Conservation (phyloP, 371 early-diverging fungal genomes). For the Mortierella sp. region DNA sequence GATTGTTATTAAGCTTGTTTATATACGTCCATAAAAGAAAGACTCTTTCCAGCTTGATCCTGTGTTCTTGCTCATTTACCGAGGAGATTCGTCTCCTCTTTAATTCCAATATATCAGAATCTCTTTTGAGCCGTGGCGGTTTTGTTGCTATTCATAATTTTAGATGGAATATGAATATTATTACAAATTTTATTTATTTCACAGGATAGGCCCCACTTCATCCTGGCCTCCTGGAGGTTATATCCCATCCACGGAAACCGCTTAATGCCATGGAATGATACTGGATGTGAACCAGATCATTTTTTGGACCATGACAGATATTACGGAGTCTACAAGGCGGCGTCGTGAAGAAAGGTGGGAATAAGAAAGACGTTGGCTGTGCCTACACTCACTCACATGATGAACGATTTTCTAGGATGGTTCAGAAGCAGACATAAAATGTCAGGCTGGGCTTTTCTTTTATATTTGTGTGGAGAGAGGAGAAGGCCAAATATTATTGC, state of each 20-base stretch:
- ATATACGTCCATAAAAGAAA: background rate
- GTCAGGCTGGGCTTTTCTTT: background rate
- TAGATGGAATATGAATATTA: constrained; percentile 12
- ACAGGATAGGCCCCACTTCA: constrained; percentile 24
- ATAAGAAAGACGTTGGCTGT: constrained; percentile 13
- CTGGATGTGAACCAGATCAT: constrained; percentile 6
- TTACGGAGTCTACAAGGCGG: background rate
- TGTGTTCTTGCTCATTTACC: background rate
- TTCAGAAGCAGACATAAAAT: constrained; percentile 9
- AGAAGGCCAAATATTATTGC: background rate
- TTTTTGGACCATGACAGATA: background rate
- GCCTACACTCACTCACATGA: background rate
- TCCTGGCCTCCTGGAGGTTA: constrained; percentile 15
- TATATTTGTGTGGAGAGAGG: background rate
- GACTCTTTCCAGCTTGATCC: background rate
- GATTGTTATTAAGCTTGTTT: background rate
- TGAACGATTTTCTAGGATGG: constrained; percentile 10
- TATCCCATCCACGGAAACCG: background rate
- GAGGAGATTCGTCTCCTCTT: constrained; percentile 5
- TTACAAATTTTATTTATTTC: background rate
- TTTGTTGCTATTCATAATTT: background rate
- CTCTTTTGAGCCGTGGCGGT: background rate
- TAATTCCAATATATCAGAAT: constrained; percentile 11
- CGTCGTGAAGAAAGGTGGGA: background rate
- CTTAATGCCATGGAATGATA: constrained; percentile 3